phyloP scores from a whole-genome alignment of 2,329 filamentous ascomycete species.

The Corniculantispora saksenae region DNA sequence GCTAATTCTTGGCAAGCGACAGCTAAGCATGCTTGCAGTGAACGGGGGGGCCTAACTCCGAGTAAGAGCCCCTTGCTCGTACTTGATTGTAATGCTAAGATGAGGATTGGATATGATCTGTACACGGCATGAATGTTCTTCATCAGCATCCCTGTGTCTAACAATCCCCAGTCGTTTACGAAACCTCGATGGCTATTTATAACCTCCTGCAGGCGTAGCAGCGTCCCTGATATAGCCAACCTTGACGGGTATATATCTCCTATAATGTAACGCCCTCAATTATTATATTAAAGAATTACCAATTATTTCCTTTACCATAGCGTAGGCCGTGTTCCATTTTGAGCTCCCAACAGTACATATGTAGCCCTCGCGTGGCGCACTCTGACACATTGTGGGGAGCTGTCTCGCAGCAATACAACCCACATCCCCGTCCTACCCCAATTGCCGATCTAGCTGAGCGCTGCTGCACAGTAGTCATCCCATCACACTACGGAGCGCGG shows the following conservation, averaged over 20 bases:
- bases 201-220: too few relatives aligned
- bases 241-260: too few relatives aligned
- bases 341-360: background rate
- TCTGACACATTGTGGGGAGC: background rate
- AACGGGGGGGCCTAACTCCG: too few relatives aligned
- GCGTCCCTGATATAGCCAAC: too few relatives aligned
- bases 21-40: background rate
- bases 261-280: too few relatives aligned
- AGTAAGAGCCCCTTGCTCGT: too few relatives aligned
- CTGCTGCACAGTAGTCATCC: background rate
- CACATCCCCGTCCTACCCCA: background rate
- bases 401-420: background rate
- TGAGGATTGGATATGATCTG: too few relatives aligned
- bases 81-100: too few relatives aligned
- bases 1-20: background rate
- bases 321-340: background rate
- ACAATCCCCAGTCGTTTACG: too few relatives aligned
- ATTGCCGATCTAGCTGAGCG: slow-evolving; percentile 6
- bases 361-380: background rate
- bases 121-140: too few relatives aligned
- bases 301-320: background rate
- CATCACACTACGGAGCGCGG: background rate
- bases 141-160: too few relatives aligned
- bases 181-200: too few relatives aligned
- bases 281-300: background rate